Evolutionary conservation across 2,329 filamentous ascomycete species (phyloP).

Genomic region (Nigrospora sphaerica): DNA sequence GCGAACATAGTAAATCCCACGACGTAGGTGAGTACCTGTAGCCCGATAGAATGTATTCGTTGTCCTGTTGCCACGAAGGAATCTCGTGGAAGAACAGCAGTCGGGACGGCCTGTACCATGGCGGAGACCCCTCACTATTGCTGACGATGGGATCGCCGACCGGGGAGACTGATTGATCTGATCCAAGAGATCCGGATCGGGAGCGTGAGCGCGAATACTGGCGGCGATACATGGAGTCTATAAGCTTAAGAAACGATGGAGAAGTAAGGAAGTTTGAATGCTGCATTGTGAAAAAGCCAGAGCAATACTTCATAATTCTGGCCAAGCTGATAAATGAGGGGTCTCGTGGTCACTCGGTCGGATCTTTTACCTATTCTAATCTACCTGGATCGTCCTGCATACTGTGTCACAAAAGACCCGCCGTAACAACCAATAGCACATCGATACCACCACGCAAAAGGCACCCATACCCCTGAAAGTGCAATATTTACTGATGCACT

Average conservation of each 20-base stretch:
- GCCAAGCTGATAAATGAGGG: too few species aligned
- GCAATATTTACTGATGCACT: too few species aligned
- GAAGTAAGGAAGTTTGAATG: too few species aligned
- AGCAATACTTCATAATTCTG: too few species aligned
- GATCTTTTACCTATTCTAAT: too few species aligned
- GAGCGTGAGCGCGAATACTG: neutral
- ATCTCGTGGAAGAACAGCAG: neutral
- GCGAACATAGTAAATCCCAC: too few species aligned
- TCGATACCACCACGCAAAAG: too few species aligned
- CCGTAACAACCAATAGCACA: too few species aligned
- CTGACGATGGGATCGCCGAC: neutral
- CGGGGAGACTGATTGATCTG: neutral
- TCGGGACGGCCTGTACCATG: neutral
- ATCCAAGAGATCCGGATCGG: neutral
- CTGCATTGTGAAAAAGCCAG: neutral
- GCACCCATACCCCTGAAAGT: too few species aligned
- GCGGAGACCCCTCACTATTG: neutral
- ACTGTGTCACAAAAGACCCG: too few species aligned
- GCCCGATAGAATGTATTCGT: neutral
- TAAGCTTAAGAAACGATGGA: neutral
- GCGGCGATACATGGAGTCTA: neutral
- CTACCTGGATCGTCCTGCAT: too few species aligned
- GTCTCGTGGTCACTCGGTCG: too few species aligned
- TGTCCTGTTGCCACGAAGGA: neutral
- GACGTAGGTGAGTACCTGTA: neutral